phyloP scores from a whole-genome alignment of 2,329 filamentous ascomycete species.

The Aureobasidium sp. region DNA sequence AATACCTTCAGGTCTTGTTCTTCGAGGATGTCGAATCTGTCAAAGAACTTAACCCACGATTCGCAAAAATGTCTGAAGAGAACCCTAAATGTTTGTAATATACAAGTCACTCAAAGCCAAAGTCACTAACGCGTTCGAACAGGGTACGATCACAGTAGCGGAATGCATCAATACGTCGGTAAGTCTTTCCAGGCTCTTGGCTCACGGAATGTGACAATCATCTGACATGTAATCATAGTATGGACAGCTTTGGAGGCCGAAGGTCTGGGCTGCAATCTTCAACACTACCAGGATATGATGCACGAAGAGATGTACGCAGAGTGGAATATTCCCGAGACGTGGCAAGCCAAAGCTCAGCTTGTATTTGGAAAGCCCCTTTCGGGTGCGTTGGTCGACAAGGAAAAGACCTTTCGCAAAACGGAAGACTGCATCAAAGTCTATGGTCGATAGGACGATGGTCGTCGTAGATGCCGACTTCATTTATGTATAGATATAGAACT shows the following conservation, averaged over 20 bases:
- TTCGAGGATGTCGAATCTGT: background rate
- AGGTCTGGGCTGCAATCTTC: conserved; percentile 32
- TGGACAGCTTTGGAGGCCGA: conserved; percentile 35
- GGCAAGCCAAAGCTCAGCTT: conserved; percentile 32
- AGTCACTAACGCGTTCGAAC: no score
- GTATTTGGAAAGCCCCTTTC: conserved; percentile 33
- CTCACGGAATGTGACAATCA: background rate
- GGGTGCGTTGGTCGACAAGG: conserved; percentile 26
- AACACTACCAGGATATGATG: conserved; percentile 34
- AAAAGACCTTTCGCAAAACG: conserved; percentile 34
- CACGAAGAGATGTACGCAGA: conserved; percentile 28
- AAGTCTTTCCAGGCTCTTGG: background rate
- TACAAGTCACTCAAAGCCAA: no score
- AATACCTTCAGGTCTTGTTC: background rate
- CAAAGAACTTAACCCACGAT: background rate
- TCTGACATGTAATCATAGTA: background rate
- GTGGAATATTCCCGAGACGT: conserved; percentile 30
- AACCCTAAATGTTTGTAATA: conserved; percentile 10
- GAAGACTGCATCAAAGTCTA: conserved; percentile 33
- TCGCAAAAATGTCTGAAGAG: conserved; percentile 8
- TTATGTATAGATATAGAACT: no score
- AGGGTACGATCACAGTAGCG: background rate
- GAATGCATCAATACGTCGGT: conserved; percentile 9
- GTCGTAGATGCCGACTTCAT: no score
- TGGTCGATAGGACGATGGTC: background rate